phyloP scores from a whole-genome alignment of 1,284 basidiomycete species.

The Apiotrichum sp. region DNA sequence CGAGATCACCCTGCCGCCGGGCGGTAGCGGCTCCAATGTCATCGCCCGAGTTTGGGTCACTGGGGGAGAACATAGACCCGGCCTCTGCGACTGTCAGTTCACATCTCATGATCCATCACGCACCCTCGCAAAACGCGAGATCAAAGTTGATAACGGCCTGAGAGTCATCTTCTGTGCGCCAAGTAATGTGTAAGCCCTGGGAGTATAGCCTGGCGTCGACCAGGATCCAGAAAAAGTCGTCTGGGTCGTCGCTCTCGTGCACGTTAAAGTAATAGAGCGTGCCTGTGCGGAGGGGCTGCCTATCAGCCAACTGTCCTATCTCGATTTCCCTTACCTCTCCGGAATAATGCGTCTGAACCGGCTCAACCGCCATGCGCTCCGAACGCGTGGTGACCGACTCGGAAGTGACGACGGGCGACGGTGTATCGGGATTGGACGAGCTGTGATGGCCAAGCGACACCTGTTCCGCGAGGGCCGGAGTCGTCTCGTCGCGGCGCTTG shows the following conservation, averaged over 20 bases:
- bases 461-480: slow-evolving; percentile 5
- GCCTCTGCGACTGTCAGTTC: slow-evolving; percentile 53
- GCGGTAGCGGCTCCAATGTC: slow-evolving; percentile 80
- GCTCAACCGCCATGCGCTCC: background rate
- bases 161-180: slow-evolving; percentile 70
- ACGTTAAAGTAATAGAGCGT: slow-evolving; percentile 84
- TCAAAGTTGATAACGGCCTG: slow-evolving; percentile 75
- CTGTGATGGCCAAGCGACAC: background rate
- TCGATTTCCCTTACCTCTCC: slow-evolving; percentile 51
- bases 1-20: slow-evolving; percentile 54
- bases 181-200: slow-evolving; percentile 69
- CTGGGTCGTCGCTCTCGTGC: slow-evolving; percentile 54
- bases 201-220: slow-evolving; percentile 76
- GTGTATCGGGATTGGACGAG: background rate
- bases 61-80: slow-evolving; percentile 67
- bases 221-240: slow-evolving; percentile 73
- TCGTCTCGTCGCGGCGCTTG: slow-evolving; percentile 51
- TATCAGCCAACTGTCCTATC: background rate
- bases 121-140: slow-evolving; percentile 62
- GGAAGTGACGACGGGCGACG: background rate
- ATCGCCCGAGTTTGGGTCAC: slow-evolving; percentile 66
- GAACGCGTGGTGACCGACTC: background rate
- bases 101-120: slow-evolving; percentile 1
- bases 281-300: slow-evolving; percentile 71
- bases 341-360: slow-evolving; percentile 12